Conservation (phyloP, 106 monocot species). For the Narthecium ossifragum region DNA sequence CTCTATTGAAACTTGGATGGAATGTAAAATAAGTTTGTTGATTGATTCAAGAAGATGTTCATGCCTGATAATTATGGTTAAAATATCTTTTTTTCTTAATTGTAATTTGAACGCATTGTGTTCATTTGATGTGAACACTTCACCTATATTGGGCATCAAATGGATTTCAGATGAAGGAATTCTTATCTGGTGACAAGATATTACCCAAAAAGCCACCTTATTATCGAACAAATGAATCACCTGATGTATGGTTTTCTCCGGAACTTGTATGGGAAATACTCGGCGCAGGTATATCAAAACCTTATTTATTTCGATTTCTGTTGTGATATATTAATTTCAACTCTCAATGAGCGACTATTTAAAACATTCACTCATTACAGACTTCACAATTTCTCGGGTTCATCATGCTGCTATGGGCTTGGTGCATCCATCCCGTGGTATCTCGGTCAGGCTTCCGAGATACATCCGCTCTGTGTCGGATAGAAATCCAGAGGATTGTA, state of each 20-base stretch:
- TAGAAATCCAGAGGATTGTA: constrained; percentile 82
- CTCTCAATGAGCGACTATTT: too few relatives aligned
- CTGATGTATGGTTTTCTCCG: constrained; percentile 80
- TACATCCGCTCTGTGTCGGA: constrained; percentile 43
- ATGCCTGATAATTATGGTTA: too few relatives aligned
- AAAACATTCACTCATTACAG: constrained; percentile 18
- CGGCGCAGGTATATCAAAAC: constrained; percentile 52
- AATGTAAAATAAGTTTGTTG: too few relatives aligned
- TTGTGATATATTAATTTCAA: not conserved
- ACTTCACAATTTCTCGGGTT: constrained; percentile 84
- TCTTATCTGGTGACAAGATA: constrained; percentile 67
- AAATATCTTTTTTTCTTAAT: too few relatives aligned
- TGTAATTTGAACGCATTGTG: too few relatives aligned
- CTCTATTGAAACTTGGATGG: too few relatives aligned
- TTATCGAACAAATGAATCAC: constrained; percentile 77
- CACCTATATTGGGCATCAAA: too few relatives aligned
- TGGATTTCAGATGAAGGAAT: constrained; percentile 96
- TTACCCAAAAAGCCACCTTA: constrained; percentile 75
- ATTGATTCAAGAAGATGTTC: too few relatives aligned
- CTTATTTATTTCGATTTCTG: not conserved
- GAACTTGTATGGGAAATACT: constrained; percentile 94
- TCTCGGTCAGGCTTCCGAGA: constrained; percentile 85
- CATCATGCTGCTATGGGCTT: constrained; percentile 86
- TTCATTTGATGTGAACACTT: too few relatives aligned
- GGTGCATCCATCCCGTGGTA: constrained; percentile 81